A percentile compares a stretch with the other conserved stretches of the same genome.
Conservation (phyloP, 192 early-diverging fungal species). For the Rhizophlyctis rosea region DNA sequence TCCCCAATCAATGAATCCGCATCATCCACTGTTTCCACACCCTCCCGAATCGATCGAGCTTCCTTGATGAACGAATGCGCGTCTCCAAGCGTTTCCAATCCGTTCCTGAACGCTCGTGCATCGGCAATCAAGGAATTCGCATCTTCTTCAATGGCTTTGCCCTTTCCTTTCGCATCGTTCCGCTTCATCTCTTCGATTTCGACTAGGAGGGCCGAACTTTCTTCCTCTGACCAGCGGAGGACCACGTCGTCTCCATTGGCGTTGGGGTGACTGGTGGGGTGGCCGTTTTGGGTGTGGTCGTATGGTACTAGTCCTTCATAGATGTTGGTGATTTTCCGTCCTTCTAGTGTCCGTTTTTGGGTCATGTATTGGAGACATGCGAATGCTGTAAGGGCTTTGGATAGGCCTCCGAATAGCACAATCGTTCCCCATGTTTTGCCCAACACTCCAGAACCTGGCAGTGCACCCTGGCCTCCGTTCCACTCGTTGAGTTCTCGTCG, state of each 20-base stretch:
- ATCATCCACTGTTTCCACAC: background rate
- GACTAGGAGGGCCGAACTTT: background rate
- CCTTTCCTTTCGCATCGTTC: background rate
- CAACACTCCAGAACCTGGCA: conserved; percentile 18
- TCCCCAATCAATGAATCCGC: conserved; percentile 6
- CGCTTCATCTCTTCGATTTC: background rate
- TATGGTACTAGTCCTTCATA: conserved; percentile 58
- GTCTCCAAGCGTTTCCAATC: conserved; percentile 12
- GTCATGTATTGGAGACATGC: conserved; percentile 83
- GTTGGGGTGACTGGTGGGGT: background rate
- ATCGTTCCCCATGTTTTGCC: conserved; percentile 59
- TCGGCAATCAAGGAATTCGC: conserved; percentile 25
- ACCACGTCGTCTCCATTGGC: background rate
- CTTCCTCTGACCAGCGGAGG: background rate
- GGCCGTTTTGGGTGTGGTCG: background rate
- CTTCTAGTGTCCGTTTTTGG: conserved; percentile 51
- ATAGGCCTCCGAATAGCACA: conserved; percentile 64
- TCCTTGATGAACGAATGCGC: conserved; percentile 26
- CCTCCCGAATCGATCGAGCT: conserved; percentile 1
- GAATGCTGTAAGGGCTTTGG: conserved; percentile 81
- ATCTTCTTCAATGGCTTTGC: background rate
- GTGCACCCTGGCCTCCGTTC: conserved; percentile 37
- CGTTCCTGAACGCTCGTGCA: conserved; percentile 5
- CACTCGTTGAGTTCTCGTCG: conserved; percentile 67
- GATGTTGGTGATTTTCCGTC: conserved; percentile 42